Evolutionary conservation across 2,329 filamentous ascomycete species (phyloP).

Genomic region (Hymenoscyphus occultus): DNA sequence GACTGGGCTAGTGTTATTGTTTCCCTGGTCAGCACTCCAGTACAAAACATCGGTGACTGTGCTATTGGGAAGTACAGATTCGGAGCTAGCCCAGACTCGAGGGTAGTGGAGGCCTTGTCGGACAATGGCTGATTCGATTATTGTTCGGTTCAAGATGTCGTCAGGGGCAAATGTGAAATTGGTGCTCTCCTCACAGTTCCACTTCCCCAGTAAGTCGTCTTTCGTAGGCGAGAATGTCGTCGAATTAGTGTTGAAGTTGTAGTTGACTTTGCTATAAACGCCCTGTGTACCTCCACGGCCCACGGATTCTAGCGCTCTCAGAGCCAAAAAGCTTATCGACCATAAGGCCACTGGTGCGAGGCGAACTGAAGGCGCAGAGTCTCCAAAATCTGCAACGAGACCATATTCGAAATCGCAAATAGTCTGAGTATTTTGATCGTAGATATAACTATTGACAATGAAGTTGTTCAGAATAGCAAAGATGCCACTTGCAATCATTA

Average conservation of each 20-base stretch:
- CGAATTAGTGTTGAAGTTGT: background rate
- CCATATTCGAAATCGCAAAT: background rate
- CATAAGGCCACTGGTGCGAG: background rate
- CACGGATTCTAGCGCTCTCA: background rate
- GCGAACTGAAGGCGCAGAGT: background rate
- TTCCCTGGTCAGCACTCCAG: background rate
- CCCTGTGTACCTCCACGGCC: background rate
- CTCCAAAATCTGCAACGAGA: background rate
- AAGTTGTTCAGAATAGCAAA: conserved; percentile 11
- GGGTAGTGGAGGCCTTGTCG: background rate
- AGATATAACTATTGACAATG: conserved; percentile 14
- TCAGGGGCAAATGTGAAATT: background rate
- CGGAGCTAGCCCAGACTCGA: too few species aligned
- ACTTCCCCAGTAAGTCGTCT: background rate
- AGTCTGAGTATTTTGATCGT: background rate
- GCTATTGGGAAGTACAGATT: too few species aligned
- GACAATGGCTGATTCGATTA: background rate
- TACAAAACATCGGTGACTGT: background rate
- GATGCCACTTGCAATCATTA: conserved; percentile 15
- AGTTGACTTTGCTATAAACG: background rate
- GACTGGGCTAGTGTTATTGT: background rate
- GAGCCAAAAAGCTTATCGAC: background rate
- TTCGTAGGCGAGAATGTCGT: background rate
- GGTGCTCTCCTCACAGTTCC: background rate
- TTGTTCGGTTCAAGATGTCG: background rate